Evolutionary conservation across 768 basidiomycete genomes (phyloP), one percentile per base, ranked within the genome.

Genomic region (Suillus fuscotomentosus): DNA sequence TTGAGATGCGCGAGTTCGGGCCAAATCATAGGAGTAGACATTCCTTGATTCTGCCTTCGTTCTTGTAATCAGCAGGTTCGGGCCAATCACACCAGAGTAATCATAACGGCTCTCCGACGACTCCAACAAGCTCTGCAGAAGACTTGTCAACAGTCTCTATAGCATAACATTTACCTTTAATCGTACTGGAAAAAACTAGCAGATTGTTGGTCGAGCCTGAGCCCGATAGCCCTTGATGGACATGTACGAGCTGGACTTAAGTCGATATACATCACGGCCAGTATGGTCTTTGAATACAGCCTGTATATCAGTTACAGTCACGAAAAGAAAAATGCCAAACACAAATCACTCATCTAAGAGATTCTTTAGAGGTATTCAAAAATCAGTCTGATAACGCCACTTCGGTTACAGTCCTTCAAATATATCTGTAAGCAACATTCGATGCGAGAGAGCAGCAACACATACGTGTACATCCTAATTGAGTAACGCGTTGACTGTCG

Each of bases 401-500:
- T 31, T 5, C 9, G 27, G 11, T 22, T 13, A 53, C 51, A 53
- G 27, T 53, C 15, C 51, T 53, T 31, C 51, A 17, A 31, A 31
- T 53, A 4, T 2, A 31, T 27, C 27, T 31, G 27, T 41, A 24
- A 56, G 55, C 22, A 15, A 56, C n/a, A 31, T 39, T 39, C 17
- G 15, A 15, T 13, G 38, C 14, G 36, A 38, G n/a, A 38, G 38
- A 15, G 27, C 9, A 9, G 24, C 5, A 14, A 5, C 53, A 55
- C 53, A 36, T 34, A 34, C 39, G 5, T 41, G 55, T 39, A 38
- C 20, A 8, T 22, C 34, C 27, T 3, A 11, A 36, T 36, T 54
- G 3, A 17, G 34, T 1, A 22, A n/a, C 22, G 8, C 34, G 36
- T 24, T 22, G n/a, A 14, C 38, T 39, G 38, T 76, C 74, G 43